Percentiles rank a stretch among this genome's conserved stretches.
Evolutionary conservation across 495 filamentous ascomycete species (phyloP).

Genomic region (Podospora sp.): DNA sequence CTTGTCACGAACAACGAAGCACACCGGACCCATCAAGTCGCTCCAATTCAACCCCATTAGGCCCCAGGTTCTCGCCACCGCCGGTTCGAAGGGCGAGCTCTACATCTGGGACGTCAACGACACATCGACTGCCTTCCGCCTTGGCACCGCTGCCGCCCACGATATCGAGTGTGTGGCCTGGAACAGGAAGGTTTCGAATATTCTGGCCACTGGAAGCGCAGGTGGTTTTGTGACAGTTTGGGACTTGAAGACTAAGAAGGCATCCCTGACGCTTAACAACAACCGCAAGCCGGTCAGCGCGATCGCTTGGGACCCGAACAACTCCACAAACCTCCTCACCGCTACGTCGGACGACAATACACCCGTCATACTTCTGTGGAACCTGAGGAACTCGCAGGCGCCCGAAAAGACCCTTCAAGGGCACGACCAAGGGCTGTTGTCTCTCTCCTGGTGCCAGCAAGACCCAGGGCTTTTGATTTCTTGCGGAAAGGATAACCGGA

Average conservation of each 20-base stretch:
- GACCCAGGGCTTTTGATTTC: constrained; percentile 90
- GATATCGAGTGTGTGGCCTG: constrained; percentile 95
- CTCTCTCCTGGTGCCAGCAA: constrained; percentile 93
- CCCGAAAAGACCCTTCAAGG: constrained; percentile 86
- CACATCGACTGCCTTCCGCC: constrained; percentile 78
- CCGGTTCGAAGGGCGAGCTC: constrained; percentile 92
- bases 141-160: constrained; percentile 89
- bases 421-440: constrained; percentile 90
- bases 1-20: constrained; percentile 87
- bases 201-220: constrained; percentile 89
- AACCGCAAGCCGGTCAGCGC: constrained; percentile 92
- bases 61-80: constrained; percentile 88
- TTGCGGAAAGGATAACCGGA: constrained; percentile 95
- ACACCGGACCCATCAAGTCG: constrained; percentile 89
- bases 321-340: constrained; percentile 89
- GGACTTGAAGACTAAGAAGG: constrained; percentile 97
- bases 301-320: constrained; percentile 95
- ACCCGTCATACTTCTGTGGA: constrained; percentile 89
- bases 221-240: constrained; percentile 97
- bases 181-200: constrained; percentile 98
- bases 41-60: constrained; percentile 97
- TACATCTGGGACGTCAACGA: constrained; percentile 95
- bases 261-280: constrained; percentile 93
- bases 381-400: constrained; percentile 92
- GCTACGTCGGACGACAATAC: constrained; percentile 90